phyloP scores from a whole-genome alignment of 2,329 filamentous ascomycete genomes.

The Aspergillus sp. region DNA sequence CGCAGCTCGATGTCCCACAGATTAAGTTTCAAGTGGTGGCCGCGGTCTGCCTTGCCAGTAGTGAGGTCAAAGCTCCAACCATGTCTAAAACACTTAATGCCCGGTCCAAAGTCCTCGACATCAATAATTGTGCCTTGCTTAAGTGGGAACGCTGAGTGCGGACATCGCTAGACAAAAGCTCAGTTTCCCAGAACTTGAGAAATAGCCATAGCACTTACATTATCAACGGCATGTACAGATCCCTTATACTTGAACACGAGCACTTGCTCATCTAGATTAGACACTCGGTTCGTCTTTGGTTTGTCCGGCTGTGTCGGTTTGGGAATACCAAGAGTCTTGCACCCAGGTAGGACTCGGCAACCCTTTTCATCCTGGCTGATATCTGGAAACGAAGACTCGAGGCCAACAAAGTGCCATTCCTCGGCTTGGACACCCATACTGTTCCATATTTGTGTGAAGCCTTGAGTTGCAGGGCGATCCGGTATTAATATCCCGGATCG shows the following conservation, averaged over 20 bases:
- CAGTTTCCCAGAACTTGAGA: too few relatives aligned
- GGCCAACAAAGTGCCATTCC: too few relatives aligned
- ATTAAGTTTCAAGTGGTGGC: neutral
- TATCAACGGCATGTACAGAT: neutral
- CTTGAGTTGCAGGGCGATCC: too few relatives aligned
- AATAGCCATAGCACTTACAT: neutral
- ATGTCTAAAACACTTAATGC: neutral
- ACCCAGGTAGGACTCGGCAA: too few relatives aligned
- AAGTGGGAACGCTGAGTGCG: neutral
- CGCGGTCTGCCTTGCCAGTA: neutral
- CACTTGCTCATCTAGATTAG: neutral
- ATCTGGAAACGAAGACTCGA: too few relatives aligned
- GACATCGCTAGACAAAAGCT: neutral
- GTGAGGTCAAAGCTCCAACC: neutral
- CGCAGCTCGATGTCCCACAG: too few relatives aligned
- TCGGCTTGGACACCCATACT: too few relatives aligned
- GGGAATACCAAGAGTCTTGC: too few relatives aligned
- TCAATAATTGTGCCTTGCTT: neutral
- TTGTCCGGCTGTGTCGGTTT: too few relatives aligned
- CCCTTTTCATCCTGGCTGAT: too few relatives aligned
- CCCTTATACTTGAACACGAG: neutral
- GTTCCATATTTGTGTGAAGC: too few relatives aligned
- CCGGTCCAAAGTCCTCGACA: neutral
- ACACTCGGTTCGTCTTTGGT: neutral
- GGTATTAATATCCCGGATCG: too few relatives aligned